A percentile compares a stretch with the other conserved stretches of the same genome.
These are phyloP conservation scores for Gossypium davidsonii DNA, from an alignment of 441 rosid genomes.

Conservation along the genomic window DNA sequence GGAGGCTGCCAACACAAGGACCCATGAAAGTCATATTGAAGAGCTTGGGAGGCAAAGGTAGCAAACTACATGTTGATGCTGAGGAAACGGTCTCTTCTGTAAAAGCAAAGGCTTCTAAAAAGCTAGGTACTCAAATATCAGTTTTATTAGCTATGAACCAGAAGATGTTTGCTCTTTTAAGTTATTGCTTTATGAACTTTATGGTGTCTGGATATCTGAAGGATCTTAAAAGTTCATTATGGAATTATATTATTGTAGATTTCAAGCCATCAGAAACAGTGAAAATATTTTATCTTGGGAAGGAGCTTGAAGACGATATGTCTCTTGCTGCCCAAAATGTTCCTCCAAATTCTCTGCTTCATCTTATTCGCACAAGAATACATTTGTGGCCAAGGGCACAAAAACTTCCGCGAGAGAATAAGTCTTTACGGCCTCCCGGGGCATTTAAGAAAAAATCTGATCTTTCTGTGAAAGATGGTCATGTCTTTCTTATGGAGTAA, in stretches of 20 bases:
- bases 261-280: constrained; percentile 83
- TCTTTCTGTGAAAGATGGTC: constrained; percentile 95
- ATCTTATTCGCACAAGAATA: constrained; percentile 85
- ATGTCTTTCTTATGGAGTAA: constrained; percentile 93
- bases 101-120: constrained; percentile 83
- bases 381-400: constrained; percentile 85
- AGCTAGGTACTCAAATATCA: constrained; percentile 66
- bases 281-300: constrained; percentile 73
- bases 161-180: constrained; percentile 4
- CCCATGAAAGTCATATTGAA: constrained; percentile 83
- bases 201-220: constrained; percentile 10
- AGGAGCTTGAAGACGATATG: constrained; percentile 84
- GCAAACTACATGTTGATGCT: constrained; percentile 79
- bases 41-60: constrained; percentile 98
- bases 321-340: constrained; percentile 81
- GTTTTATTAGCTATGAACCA: constrained; percentile 2
- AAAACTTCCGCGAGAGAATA: constrained; percentile 85
- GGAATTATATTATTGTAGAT: constrained; percentile 43
- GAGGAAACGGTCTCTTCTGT: constrained; percentile 80
- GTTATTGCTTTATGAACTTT: background rate
- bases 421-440: constrained; percentile 91
- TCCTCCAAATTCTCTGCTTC: constrained; percentile 84
- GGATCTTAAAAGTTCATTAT: constrained; percentile 18
- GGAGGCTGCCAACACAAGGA: constrained; percentile 72
- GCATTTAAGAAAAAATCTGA: constrained; percentile 99